Evolutionary conservation across 176 grass and related monocot species (phyloP), one percentile per base, ranked within the genome.

Genomic region (Oryza glumipatula): DNA sequence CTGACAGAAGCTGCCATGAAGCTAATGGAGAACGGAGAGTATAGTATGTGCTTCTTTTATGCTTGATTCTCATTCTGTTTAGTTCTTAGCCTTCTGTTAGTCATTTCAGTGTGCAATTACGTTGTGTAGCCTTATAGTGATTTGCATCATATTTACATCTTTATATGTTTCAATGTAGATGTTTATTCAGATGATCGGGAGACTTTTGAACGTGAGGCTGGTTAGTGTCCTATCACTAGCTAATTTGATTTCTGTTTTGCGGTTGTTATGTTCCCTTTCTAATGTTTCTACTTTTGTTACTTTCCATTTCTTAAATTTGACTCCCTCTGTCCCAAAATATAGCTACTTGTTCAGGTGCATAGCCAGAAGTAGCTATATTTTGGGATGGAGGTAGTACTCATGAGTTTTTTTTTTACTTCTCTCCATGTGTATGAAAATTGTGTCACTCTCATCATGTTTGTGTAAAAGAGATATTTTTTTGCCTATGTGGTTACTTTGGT

Each of bases 1-100:
- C 81, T 98, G 39, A 98, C 93, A 64, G 96, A 95, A 88, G 88
- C 85, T 75, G 93, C 93, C 68, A 94, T 95, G 93, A 98, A 95
- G 81, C 86, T 98, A 46, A 98, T 98, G 96, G 96, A 98, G 67
- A 95, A 96, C 2, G 91, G 96, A 9, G 93, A 95, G 76, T 98
- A 95, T 32, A 87, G 96, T 95, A 90, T 65, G 84, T 78, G 17
- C 63, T 79, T 14, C 7, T 80, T 81, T 47, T 35, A 24, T 69
- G 36, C 39, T 83, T 70, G 11, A 72, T 22, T 74, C 32, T 79
- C 69, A 60, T 69, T 58, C 43, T 74, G 16, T 16, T 76, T 65
- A 19, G 83, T 80, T 36, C 68, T 80, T 11, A 11, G 61, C 15
- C 38, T 54, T 64, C 2, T 46, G 61, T 46, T 35, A 23, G 67